Conservation (phyloP, 805 yeast genomes). For the Candida qinlingensis region DNA sequence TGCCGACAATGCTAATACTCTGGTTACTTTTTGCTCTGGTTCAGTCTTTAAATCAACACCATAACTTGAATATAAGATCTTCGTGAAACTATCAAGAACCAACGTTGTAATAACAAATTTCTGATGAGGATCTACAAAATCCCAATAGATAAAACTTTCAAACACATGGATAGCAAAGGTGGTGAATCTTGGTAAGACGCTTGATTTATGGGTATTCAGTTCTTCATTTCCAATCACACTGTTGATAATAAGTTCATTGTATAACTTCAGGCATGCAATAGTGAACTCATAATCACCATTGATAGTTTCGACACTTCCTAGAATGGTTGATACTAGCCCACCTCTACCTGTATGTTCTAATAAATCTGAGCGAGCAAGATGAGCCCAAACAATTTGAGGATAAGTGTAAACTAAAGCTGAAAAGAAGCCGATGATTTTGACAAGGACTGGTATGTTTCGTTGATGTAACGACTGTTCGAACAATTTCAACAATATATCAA, state of each 20-base stretch:
- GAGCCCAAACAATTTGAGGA: constrained; percentile 75
- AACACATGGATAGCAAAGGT: constrained; percentile 59
- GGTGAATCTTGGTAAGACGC: constrained; percentile 49
- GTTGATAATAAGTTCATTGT: constrained; percentile 46
- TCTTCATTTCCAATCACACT: constrained; percentile 36
- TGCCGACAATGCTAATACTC: constrained; percentile 47
- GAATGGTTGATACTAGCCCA: constrained; percentile 53
- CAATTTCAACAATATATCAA: constrained; percentile 58
- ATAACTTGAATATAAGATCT: constrained; percentile 47
- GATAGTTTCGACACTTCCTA: constrained; percentile 71
- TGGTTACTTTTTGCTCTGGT: constrained; percentile 39
- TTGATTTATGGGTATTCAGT: constrained; percentile 39
- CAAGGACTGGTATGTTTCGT: constrained; percentile 42
- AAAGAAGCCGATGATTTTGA: constrained; percentile 45
- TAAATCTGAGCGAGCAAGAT: constrained; percentile 60
- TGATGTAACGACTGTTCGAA: constrained; percentile 63
- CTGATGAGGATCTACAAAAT: constrained; percentile 50
- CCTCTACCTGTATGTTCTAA: constrained; percentile 59
- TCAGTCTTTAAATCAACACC: constrained; percentile 41
- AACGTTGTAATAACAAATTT: constrained; percentile 55
- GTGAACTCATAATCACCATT: constrained; percentile 65
- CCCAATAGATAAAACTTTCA: constrained; percentile 72
- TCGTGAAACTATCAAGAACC: constrained; percentile 49
- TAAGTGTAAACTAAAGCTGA: constrained; percentile 40
- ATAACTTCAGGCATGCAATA: constrained; percentile 49